Percentiles rank a stretch among this genome's conserved stretches.
Conservation (phyloP, 2,329 filamentous ascomycete genomes). For the Cladosporium oxysporum region DNA sequence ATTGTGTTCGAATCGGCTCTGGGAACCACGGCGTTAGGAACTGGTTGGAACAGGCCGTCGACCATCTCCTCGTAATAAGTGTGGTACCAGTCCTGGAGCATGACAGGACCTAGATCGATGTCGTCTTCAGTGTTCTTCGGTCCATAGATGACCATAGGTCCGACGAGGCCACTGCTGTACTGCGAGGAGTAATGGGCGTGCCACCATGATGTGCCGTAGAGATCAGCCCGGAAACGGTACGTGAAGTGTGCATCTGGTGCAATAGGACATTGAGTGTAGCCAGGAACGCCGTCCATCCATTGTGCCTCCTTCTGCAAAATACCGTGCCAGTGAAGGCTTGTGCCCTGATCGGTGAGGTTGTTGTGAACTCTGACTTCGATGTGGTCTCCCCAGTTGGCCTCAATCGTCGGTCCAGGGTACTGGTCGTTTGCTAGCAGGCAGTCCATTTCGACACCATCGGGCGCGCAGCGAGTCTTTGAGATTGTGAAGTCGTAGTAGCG, state of each 20-base stretch:
- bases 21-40: constrained; percentile 23
- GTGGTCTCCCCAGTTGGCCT: constrained; percentile 45
- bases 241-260: constrained; percentile 42
- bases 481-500: constrained; percentile 34
- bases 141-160: constrained; percentile 37
- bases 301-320: constrained; percentile 37
- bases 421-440: constrained; percentile 29
- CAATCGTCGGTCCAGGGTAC: constrained; percentile 30
- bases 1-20: constrained; percentile 36
- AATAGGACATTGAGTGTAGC: constrained; percentile 45
- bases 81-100: constrained; percentile 39
- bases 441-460: constrained; percentile 31
- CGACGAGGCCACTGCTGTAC: constrained; percentile 32
- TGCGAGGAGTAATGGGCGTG: constrained; percentile 42
- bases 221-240: constrained; percentile 43
- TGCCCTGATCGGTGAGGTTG: constrained; percentile 38
- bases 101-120: constrained; percentile 33
- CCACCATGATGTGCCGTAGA: constrained; percentile 40
- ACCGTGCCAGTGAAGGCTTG: constrained; percentile 48
- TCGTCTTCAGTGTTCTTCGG: constrained; percentile 32
- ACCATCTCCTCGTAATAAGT: constrained; percentile 31
- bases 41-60: constrained; percentile 21
- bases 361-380: constrained; percentile 39
- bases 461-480: constrained; percentile 25
- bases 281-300: constrained; percentile 46